Percentiles rank a stretch among this genome's conserved stretches.
Conservation (phyloP, 805 yeast genomes). For the Lipomyces yamanashiensis region DNA sequence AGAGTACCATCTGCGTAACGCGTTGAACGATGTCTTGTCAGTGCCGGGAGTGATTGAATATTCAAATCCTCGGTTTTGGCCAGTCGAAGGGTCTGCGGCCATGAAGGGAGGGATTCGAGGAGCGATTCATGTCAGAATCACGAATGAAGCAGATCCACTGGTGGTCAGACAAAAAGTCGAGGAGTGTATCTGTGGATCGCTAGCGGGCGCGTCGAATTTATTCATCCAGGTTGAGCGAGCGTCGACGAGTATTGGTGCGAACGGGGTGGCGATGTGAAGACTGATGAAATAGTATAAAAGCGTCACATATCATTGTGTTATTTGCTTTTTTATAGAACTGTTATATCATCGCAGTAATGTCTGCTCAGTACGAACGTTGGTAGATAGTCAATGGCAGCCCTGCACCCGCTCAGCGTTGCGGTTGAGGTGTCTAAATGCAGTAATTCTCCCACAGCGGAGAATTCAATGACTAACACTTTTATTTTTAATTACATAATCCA, state of each 20-base stretch:
- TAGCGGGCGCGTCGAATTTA: constrained; percentile 28
- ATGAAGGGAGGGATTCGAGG: constrained; percentile 57
- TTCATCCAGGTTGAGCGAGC: constrained; percentile 34
- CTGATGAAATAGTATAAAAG: too few species aligned
- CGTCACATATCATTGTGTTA: too few species aligned
- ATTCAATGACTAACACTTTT: background rate
- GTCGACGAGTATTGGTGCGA: background rate
- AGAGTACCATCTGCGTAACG: constrained; percentile 65
- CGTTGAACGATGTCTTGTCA: constrained; percentile 65
- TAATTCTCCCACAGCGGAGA: background rate
- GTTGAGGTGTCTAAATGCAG: too few species aligned
- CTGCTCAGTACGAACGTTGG: too few species aligned
- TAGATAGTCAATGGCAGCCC: too few species aligned
- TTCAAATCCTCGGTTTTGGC: constrained; percentile 93
- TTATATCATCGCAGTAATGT: too few species aligned
- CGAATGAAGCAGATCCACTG: constrained; percentile 65
- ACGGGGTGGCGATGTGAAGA: background rate
- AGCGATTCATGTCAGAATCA: constrained; percentile 77
- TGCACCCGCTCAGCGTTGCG: too few species aligned
- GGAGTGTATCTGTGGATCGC: constrained; percentile 49
- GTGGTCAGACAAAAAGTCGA: constrained; percentile 65
- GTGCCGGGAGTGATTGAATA: constrained; percentile 79
- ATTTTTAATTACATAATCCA: background rate
- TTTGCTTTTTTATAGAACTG: too few species aligned
- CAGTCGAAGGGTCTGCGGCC: constrained; percentile 47